Evolutionary conservation across 768 basidiomycete species (phyloP).

Genomic region (Tulasnella sp.): DNA sequence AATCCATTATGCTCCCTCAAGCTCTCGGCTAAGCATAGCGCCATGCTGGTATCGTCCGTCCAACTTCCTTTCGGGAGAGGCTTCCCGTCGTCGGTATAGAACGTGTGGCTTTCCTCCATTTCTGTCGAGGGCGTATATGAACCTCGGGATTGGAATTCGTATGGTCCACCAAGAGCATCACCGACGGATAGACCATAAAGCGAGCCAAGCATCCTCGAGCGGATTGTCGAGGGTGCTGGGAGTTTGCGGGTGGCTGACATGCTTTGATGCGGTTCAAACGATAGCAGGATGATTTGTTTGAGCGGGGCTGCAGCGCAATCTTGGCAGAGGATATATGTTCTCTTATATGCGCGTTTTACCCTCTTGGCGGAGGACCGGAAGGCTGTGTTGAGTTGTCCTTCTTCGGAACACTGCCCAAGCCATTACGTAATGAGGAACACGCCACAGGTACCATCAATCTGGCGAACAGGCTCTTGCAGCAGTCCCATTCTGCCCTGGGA

Average conservation of each 20-base stretch:
- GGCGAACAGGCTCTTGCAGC: too few species aligned
- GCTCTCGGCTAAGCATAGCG: constrained; percentile 1
- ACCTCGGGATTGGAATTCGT: constrained; percentile 19
- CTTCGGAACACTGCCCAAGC: too few species aligned
- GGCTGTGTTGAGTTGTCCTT: too few species aligned
- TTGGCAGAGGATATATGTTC: too few species aligned
- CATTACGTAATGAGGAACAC: too few species aligned
- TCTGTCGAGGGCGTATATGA: constrained; percentile 4
- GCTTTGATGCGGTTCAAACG: neutral
- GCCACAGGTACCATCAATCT: too few species aligned
- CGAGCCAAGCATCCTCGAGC: constrained; percentile 20
- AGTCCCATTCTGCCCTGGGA: too few species aligned
- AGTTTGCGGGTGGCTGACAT: neutral
- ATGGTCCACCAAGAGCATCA: constrained; percentile 22
- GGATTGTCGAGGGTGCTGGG: neutral
- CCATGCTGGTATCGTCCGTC: constrained; percentile 23
- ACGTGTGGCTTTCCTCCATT: constrained; percentile 18
- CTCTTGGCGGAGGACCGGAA: too few species aligned
- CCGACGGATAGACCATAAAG: constrained; percentile 19
- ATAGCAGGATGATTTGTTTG: neutral
- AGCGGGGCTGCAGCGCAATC: neutral
- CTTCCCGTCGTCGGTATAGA: neutral
- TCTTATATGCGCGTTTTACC: too few species aligned
- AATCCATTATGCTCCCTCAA: constrained; percentile 1
- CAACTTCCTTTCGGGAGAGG: constrained; percentile 21